Evolutionary conservation across 352 stramenopile genomes (phyloP).

Genomic region (Globisporangium emineosum): DNA sequence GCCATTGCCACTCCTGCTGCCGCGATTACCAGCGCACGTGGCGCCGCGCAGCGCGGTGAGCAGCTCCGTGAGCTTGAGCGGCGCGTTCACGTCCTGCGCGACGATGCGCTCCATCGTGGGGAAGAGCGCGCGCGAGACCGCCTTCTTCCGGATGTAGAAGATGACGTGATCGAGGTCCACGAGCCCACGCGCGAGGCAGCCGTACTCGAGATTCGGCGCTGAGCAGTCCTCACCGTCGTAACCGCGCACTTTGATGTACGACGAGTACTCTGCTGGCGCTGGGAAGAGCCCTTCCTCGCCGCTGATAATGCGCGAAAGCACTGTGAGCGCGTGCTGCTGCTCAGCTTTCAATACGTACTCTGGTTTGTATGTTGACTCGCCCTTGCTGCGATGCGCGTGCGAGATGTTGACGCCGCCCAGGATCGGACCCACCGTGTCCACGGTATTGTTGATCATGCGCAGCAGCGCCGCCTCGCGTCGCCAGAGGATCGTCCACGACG

Average conservation of each 20-base stretch:
- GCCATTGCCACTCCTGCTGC: neutral
- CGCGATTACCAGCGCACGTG: slow-evolving; percentile 3
- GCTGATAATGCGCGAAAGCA: slow-evolving; percentile 43
- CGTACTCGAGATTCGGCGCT: slow-evolving; percentile 43
- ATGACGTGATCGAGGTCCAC: slow-evolving; percentile 49
- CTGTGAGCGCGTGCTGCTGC: slow-evolving; percentile 33
- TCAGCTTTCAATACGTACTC: slow-evolving; percentile 29
- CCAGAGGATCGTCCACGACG: slow-evolving; percentile 53
- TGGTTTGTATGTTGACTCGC: slow-evolving; percentile 32
- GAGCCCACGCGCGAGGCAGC: slow-evolving; percentile 47
- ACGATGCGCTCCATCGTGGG: slow-evolving; percentile 50
- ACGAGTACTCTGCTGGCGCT: slow-evolving; percentile 36
- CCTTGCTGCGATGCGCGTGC: slow-evolving; percentile 39
- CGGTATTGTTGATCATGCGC: slow-evolving; percentile 34
- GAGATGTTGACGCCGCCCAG: slow-evolving; percentile 62
- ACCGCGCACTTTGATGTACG: slow-evolving; percentile 43
- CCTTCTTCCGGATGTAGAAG: slow-evolving; percentile 30
- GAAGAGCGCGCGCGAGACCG: slow-evolving; percentile 40
- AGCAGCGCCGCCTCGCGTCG: slow-evolving; percentile 41
- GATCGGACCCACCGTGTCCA: slow-evolving; percentile 36
- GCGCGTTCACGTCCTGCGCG: slow-evolving; percentile 45
- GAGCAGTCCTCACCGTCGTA: slow-evolving; percentile 45
- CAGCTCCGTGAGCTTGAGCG: slow-evolving; percentile 37
- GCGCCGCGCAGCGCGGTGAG: slow-evolving; percentile 31
- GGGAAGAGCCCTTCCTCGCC: slow-evolving; percentile 55